Percentiles rank a stretch among this genome's conserved stretches.
Conservation (phyloP, 805 yeast species). For the Kregervanrija fluxuum region DNA sequence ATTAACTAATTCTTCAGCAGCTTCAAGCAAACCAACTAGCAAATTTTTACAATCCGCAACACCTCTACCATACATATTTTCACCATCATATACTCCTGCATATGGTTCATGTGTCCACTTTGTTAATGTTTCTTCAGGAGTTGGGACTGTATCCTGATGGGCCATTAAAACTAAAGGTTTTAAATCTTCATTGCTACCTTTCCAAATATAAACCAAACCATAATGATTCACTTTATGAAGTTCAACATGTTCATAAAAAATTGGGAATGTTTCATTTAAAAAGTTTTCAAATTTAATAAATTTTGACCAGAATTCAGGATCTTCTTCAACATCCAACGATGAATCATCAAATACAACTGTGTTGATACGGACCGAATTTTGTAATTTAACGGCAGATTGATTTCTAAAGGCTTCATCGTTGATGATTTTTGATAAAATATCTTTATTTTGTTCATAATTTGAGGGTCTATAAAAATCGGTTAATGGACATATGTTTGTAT, state of each 20-base stretch:
- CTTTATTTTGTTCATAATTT: conserved; percentile 26
- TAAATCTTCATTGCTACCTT: conserved; percentile 30
- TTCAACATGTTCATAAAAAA: conserved; percentile 26
- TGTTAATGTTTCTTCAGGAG: conserved; percentile 31
- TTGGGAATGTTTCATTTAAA: conserved; percentile 34
- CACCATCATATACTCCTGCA: conserved; percentile 32
- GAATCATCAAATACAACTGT: conserved; percentile 56
- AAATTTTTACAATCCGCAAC: conserved; percentile 37
- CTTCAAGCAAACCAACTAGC: conserved; percentile 33
- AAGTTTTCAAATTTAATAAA: conserved; percentile 31
- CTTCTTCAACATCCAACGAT: conserved; percentile 37
- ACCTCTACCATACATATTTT: conserved; percentile 33
- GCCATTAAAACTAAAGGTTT: conserved; percentile 42
- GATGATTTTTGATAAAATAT: conserved; percentile 29
- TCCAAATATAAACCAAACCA: conserved; percentile 39
- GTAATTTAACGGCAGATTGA: conserved; percentile 37
- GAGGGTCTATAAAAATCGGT: conserved; percentile 22
- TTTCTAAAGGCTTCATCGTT: conserved; percentile 31
- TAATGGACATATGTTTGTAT: conserved; percentile 9
- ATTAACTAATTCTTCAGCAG: conserved; percentile 23
- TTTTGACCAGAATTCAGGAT: conserved; percentile 38
- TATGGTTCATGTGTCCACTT: conserved; percentile 35
- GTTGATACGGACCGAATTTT: conserved; percentile 56
- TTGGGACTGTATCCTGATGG: conserved; percentile 49
- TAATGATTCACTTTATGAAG: conserved; percentile 35